Conservation (phyloP, 768 basidiomycete species). For the Kwoniella botswanensis region DNA sequence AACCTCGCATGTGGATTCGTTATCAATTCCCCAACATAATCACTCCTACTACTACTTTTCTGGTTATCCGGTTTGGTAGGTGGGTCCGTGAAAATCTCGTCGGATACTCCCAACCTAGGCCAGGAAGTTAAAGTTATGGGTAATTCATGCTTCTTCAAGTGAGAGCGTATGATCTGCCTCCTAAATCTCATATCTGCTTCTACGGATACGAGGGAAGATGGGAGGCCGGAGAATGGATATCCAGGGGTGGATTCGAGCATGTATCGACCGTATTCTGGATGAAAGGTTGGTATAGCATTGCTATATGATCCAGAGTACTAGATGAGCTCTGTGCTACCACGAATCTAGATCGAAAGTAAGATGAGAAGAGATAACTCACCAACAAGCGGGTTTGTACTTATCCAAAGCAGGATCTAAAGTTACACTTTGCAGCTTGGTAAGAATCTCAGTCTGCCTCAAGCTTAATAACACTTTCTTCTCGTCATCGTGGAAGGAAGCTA, state of each 20-base stretch:
- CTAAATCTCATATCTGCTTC: slow-evolving; percentile 95
- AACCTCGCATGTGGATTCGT: slow-evolving; percentile 98
- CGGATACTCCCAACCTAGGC: slow-evolving; percentile 85
- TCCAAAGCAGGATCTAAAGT: slow-evolving; percentile 66
- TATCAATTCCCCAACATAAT: slow-evolving; percentile 93
- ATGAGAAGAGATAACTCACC: slow-evolving; percentile 29
- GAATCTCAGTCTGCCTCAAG: slow-evolving; percentile 92
- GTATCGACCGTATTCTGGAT: slow-evolving; percentile 97
- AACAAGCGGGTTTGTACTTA: slow-evolving; percentile 44
- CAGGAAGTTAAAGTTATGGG: slow-evolving; percentile 95
- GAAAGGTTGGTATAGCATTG: slow-evolving; percentile 82
- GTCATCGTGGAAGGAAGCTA: slow-evolving; percentile 79
- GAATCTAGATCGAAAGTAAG: no score
- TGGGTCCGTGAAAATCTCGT: slow-evolving; percentile 83
- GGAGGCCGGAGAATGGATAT: slow-evolving; percentile 85
- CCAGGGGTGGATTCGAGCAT: slow-evolving; percentile 99
- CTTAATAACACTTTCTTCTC: slow-evolving; percentile 83
- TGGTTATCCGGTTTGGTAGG: slow-evolving; percentile 77
- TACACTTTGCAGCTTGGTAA: slow-evolving; percentile 73
- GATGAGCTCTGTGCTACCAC: no score
- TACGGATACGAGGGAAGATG: slow-evolving; percentile 83
- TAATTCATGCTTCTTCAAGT: slow-evolving; percentile 82
- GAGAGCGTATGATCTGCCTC: slow-evolving; percentile 78
- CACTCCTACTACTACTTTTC: slow-evolving; percentile 75
- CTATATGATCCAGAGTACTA: slow-evolving; percentile 59